Conservation (phyloP, 2,329 filamentous ascomycete genomes). For the Zymoseptoria tritici region DNA sequence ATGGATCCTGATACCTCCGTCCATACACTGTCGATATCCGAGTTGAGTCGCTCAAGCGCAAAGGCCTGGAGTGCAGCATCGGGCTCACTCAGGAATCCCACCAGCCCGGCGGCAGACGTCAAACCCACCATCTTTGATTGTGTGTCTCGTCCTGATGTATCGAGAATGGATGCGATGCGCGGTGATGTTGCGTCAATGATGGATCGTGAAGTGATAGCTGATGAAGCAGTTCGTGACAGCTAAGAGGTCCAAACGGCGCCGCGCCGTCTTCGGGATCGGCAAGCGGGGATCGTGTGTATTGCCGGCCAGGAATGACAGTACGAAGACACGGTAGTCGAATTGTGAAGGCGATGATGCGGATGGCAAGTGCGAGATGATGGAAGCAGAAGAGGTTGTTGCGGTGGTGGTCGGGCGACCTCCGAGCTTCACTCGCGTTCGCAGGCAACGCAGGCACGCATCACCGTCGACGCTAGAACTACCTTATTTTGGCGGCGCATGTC, state of each 20-base stretch:
- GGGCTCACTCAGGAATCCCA: slow-evolving; percentile 92
- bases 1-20: slow-evolving; percentile 90
- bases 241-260: slow-evolving; percentile 5
- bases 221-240: slow-evolving; percentile 5
- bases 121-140: slow-evolving; percentile 68
- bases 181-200: slow-evolving; percentile 7
- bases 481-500: background rate
- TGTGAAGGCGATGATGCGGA: background rate
- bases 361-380: background rate
- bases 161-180: background rate
- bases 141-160: background rate
- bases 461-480: background rate
- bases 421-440: background rate
- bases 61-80: slow-evolving; percentile 92
- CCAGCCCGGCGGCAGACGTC: slow-evolving; percentile 85
- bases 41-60: slow-evolving; percentile 88
- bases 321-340: background rate
- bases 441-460: background rate
- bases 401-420: background rate
- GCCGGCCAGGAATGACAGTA: slow-evolving; percentile 1
- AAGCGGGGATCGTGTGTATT: background rate
- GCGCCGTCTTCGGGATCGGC: background rate
- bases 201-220: slow-evolving; percentile 6
- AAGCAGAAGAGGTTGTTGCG: background rate
- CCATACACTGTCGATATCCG: slow-evolving; percentile 95